Conservation (phyloP, 352 stramenopile genomes). For the Phytopythium mirpurense region DNA sequence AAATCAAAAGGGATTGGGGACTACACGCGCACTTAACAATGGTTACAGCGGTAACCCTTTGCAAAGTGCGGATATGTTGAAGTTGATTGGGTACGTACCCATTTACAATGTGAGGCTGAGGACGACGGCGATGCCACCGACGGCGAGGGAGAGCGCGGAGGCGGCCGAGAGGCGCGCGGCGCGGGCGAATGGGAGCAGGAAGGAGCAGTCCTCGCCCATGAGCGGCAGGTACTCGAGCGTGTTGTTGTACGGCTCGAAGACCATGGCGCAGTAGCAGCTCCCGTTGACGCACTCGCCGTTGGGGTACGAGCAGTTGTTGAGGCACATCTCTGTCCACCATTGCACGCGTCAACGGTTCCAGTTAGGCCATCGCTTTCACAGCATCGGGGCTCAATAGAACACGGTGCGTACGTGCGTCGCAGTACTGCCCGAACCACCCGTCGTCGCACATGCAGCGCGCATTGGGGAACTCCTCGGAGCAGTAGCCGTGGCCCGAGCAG, state of each 20-base stretch:
- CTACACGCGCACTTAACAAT: too few species aligned
- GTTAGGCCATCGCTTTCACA: background rate
- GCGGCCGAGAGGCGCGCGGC: slow-evolving; percentile 11
- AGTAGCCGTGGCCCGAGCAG: slow-evolving; percentile 93
- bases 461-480: slow-evolving; percentile 94
- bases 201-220: slow-evolving; percentile 84
- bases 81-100: too few species aligned
- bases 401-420: slow-evolving; percentile 59
- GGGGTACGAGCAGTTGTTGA: slow-evolving; percentile 97
- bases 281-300: slow-evolving; percentile 92
- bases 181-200: slow-evolving; percentile 60
- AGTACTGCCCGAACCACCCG: slow-evolving; percentile 94
- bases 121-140: slow-evolving; percentile 13
- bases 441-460: slow-evolving; percentile 93
- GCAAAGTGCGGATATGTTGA: too few species aligned
- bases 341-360: background rate
- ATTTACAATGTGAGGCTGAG: background rate
- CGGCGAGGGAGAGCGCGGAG: slow-evolving; percentile 1
- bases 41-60: too few species aligned
- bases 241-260: slow-evolving; percentile 95
- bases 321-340: slow-evolving; percentile 72
- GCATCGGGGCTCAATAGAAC: background rate
- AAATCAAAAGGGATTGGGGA: too few species aligned
- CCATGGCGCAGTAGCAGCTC: slow-evolving; percentile 88
- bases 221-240: slow-evolving; percentile 71